Base-by-base conservation (phyloP, 164 flowering plant species). In the Piper betle region DNA sequence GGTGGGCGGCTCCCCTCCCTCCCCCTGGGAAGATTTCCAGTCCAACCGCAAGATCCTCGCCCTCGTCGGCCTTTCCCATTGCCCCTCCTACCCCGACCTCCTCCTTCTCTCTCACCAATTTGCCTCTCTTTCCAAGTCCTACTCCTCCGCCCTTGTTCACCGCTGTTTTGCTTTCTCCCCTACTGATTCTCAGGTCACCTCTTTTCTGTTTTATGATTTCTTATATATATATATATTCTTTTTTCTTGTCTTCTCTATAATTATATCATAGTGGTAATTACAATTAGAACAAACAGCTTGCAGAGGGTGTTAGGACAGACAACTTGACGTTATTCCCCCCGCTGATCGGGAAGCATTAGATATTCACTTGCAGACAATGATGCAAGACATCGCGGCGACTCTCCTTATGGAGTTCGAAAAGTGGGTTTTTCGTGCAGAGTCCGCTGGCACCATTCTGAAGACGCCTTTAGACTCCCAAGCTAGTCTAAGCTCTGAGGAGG, bases 401-500 rank as follows among this genome's bases (percentile, higher is more conserved):
- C 67, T 94, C 77, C 69, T 91, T 76, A 94, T 94, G 99, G 88
- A 88, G 69, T 94, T 94, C 70, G 99, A 94, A 72, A 91, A 94
- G 69, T 90, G 90, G 89, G 99, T 91, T 68, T 93, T 94, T 66
- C 80, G 83, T 64, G 97, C 95, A n/a, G 97, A 94, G 71, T 91
- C 99, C 55, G 75, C 89, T 59, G 99, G 99, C 70, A 86, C 97
- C 48, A 85, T 88, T 78, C 70, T 94, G 68, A 94, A 91, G 84
- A 94, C 99, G 43, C 99, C 99, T 52, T 72, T 94, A 66, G 99
- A 94, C 81, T 94, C 99, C 73, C 99, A 94, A 85, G 84, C 99
- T 66, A 94, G 87, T 85, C 95, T 94, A 70, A 83, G 81, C 84
- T 94, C 99, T 77, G 99, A 94, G 96, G 99, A 94, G 99, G 99